Evolutionary conservation across 2,329 filamentous ascomycete genomes (phyloP), one percentile per base, ranked within the genome.

Genomic region (Botrytis tulipae): DNA sequence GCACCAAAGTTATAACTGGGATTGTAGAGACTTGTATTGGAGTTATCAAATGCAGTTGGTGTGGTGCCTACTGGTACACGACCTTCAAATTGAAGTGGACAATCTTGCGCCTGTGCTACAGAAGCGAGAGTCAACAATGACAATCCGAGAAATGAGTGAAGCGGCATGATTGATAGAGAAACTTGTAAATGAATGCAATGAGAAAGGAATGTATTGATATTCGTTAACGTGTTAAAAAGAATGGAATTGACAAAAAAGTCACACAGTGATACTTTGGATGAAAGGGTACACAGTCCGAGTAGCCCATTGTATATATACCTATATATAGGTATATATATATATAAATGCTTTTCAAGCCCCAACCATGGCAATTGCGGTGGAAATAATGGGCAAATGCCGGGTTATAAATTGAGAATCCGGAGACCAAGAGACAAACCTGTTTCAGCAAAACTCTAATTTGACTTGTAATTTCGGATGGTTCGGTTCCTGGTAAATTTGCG

Each of bases 1-100:
- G 85, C 82, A 63, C 87, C 87, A 77, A 88, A 84, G 71, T 88
- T 86, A 77, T 84, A 87, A 73, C 80, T 81, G 0, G 87, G 83
- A 81, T 85, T 87, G 82, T 85, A 90, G 42, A 86, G 81, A 73
- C 82, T 83, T 67, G 80, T 80, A n/a, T 29, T 71, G 8, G 77
- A 78, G 2, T 76, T 73, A 76, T 86, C 85, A 72, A 87, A 86
- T 12, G 82, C 79, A 67, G 81, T 79, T 20, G 82, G 76, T 8
- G 79, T 80, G 48, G 83, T 82, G 54, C 79, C 81, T 10, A 78
- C 75, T 2, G 85, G 82, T 1, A 87, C 78, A 25, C 86, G 83
- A 35, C 85, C 85, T 70, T 87, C 85, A 71, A 86, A 86, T 73
- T 83, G 81, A 70, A 86, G 74, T 3, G 80, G 75, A 76, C 82